A percentile compares a stretch with the other conserved stretches of the same genome.
These are phyloP conservation scores for Mallotus nudiflorus DNA, from an alignment of 345 rosid genomes.

Conservation along the genomic window DNA sequence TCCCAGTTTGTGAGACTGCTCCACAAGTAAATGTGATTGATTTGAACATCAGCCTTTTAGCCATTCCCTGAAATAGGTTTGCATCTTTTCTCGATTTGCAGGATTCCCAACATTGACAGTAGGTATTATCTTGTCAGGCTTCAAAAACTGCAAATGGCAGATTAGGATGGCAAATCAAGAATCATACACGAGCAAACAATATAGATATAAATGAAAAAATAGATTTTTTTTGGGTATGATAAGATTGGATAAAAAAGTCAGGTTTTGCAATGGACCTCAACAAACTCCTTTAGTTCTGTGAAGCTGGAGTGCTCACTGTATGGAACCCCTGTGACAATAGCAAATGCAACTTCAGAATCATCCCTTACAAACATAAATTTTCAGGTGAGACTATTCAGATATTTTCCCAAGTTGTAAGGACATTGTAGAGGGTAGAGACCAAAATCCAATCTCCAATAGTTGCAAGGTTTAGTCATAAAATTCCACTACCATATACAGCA, in stretches of 20 bases:
- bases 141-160: constrained; percentile 49
- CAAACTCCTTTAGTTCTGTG: constrained; percentile 70
- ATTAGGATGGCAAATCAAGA: neutral
- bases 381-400: neutral
- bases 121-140: constrained; percentile 75
- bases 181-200: neutral
- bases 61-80: constrained; percentile 67
- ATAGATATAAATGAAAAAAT: constrained; percentile 3
- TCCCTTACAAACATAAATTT: neutral
- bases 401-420: neutral
- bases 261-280: constrained; percentile 46
- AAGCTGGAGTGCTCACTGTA: constrained; percentile 87
- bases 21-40: neutral
- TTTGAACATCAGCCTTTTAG: constrained; percentile 37
- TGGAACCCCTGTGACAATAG: constrained; percentile 59
- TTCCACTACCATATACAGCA: neutral
- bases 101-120: constrained; percentile 66
- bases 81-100: constrained; percentile 68
- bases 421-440: too few species aligned
- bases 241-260: neutral
- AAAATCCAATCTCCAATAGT: neutral
- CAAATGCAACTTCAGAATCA: constrained; percentile 2
- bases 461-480: neutral
- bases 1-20: neutral
- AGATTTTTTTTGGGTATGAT: neutral